Conservation (phyloP, 2,329 filamentous ascomycete genomes). For the Cercospora sp. region DNA sequence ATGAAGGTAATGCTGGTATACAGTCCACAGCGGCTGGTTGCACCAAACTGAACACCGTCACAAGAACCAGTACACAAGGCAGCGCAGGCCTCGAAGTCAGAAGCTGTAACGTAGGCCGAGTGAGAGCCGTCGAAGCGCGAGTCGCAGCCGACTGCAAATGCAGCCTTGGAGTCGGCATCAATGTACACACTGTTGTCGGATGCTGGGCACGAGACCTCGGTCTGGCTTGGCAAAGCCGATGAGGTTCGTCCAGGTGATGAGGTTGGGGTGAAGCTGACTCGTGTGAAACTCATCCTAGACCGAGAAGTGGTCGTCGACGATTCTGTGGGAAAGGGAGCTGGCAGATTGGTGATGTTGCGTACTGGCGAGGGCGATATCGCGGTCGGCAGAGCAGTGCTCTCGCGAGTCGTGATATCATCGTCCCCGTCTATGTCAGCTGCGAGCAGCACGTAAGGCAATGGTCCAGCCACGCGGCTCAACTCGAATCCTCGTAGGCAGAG, state of each 20-base stretch:
- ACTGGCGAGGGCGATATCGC: not conserved
- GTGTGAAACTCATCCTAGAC: conserved; percentile 6
- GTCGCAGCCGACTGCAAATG: conserved; percentile 27
- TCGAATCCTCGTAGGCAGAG: conserved; percentile 30
- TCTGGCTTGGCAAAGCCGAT: conserved; percentile 12
- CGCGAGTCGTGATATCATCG: conserved; percentile 14
- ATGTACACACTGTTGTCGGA: conserved; percentile 22
- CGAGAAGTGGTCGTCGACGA: not conserved
- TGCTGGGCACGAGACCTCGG: conserved; percentile 22
- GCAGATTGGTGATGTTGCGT: conserved; percentile 23
- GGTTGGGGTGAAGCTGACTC: not conserved
- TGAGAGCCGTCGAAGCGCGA: conserved; percentile 25
- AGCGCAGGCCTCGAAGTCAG: conserved; percentile 24
- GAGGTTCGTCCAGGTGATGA: not conserved
- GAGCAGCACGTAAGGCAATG: conserved; percentile 23
- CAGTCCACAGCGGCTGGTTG: conserved; percentile 25
- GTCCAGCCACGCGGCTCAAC: conserved; percentile 8
- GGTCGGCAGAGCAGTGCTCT: not conserved
- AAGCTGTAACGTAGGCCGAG: conserved; percentile 23
- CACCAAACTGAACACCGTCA: conserved; percentile 27
- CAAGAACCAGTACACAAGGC: conserved; percentile 28
- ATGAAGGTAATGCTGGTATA: conserved; percentile 27
- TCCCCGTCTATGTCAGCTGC: conserved; percentile 25
- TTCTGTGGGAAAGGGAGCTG: conserved; percentile 19
- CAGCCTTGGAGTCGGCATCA: conserved; percentile 16